These are phyloP conservation scores for Saururus chinensis DNA, from an alignment of 164 flowering plant species.

Conservation along the genomic window DNA sequence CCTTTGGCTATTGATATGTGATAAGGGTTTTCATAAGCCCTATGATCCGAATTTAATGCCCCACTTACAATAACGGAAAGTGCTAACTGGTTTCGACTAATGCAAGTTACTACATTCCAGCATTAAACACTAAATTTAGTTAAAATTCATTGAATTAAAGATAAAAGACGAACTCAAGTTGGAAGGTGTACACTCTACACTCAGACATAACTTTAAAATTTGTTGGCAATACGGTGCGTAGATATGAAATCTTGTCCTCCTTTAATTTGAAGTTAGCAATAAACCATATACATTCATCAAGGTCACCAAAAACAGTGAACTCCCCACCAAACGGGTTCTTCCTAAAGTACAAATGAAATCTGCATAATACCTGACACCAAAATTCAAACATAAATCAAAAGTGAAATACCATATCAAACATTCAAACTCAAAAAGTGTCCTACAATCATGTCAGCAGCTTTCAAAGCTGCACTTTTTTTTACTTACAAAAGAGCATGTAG, in stretches of 20 bases:
- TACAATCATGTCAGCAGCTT: neutral
- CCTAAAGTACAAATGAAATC: slow-evolving; percentile 93
- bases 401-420: neutral
- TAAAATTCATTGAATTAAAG: too few relatives aligned
- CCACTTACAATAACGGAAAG: neutral
- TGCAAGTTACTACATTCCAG: too few relatives aligned
- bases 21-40: neutral
- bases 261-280: slow-evolving; percentile 76
- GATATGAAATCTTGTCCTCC: slow-evolving; percentile 68
- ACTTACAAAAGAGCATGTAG: neutral
- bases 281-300: slow-evolving; percentile 83
- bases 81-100: too few relatives aligned
- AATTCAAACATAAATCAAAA: neutral
- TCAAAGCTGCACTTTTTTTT: neutral
- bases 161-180: too few relatives aligned
- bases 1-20: neutral
- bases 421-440: neutral
- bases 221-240: slow-evolving; percentile 57
- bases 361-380: slow-evolving; percentile 21
- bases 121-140: too few relatives aligned
- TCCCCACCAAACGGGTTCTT: slow-evolving; percentile 98
- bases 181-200: too few relatives aligned
- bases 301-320: slow-evolving; percentile 87
- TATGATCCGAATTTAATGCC: neutral
- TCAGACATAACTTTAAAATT: too few relatives aligned